Percentiles rank a stretch among this genome's conserved stretches.
Conservation (phyloP, 2,329 filamentous ascomycete genomes). For the Coleophoma eucalyptorum region DNA sequence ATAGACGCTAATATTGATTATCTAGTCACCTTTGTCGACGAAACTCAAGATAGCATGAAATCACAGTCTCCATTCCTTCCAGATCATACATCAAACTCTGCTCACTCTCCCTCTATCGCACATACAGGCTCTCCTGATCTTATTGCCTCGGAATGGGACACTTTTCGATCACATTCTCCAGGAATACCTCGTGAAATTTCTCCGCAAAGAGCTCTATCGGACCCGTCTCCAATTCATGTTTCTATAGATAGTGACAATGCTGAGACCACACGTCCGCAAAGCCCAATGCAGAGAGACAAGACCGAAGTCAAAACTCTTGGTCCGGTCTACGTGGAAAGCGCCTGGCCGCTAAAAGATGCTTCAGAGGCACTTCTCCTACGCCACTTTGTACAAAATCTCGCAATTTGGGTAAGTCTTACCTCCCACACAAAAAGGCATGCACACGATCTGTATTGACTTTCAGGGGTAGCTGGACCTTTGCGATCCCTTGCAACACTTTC, state of each 20-base stretch:
- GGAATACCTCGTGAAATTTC: not conserved
- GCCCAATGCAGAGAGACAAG: not conserved
- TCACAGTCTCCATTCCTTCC: conserved; percentile 2
- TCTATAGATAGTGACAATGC: no score
- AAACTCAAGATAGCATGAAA: conserved; percentile 6
- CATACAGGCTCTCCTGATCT: not conserved
- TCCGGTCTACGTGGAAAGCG: conserved; percentile 10
- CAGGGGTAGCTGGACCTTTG: conserved; percentile 16
- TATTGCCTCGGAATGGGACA: not conserved
- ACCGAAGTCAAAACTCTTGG: not conserved
- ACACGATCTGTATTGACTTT: not conserved
- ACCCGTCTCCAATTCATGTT: not conserved
- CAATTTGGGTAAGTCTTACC: conserved; percentile 17
- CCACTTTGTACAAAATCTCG: conserved; percentile 18
- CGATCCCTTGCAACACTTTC: conserved; percentile 40
- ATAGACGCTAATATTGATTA: not conserved
- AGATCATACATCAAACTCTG: not conserved
- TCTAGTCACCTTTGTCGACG: conserved; percentile 13
- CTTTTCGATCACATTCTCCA: not conserved
- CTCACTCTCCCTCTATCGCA: not conserved
- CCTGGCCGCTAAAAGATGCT: conserved; percentile 16
- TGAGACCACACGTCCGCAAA: not conserved
- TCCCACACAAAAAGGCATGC: not conserved
- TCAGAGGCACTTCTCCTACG: conserved; percentile 14
- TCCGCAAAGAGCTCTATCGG: not conserved